These are phyloP conservation scores for Elongisporangium prolatum DNA, from an alignment of 352 stramenopile genomes.

Conservation along the genomic window DNA sequence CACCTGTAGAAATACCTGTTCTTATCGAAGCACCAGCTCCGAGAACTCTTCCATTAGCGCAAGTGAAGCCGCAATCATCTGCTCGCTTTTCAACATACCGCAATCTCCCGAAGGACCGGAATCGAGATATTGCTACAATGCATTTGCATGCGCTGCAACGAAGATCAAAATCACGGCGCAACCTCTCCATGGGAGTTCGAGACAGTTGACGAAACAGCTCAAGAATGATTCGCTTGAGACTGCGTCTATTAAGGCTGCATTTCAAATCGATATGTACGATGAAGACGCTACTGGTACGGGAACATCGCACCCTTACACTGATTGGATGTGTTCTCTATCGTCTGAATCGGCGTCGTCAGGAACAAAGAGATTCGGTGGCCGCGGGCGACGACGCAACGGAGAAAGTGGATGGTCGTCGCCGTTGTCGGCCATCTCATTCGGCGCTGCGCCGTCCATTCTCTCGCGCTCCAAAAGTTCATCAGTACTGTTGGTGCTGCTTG, in stretches of 20 bases:
- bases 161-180: constrained; percentile 33
- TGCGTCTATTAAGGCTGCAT: not conserved
- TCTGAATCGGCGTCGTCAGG: constrained; percentile 15
- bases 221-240: not conserved
- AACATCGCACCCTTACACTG: constrained; percentile 14
- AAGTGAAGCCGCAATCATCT: constrained; percentile 11
- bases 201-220: constrained; percentile 4
- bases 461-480: constrained; percentile 11
- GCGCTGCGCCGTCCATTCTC: not conserved
- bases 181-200: constrained; percentile 24
- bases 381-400: constrained; percentile 28
- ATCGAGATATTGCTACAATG: constrained; percentile 59
- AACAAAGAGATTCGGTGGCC: constrained; percentile 16
- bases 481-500: constrained; percentile 38
- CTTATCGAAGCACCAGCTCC: not conserved
- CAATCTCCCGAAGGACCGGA: constrained; percentile 35
- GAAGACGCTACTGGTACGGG: not conserved
- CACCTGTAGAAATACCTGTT: not conserved
- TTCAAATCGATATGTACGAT: not conserved
- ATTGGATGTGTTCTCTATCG: constrained; percentile 16
- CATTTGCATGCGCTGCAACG: constrained; percentile 54
- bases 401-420: constrained; percentile 22
- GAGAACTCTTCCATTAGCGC: constrained; percentile 6
- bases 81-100: constrained; percentile 12
- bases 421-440: constrained; percentile 8